These are phyloP conservation scores for Tricholoma sp. DNA, from an alignment of 768 basidiomycete genomes.

Conservation along the genomic window DNA sequence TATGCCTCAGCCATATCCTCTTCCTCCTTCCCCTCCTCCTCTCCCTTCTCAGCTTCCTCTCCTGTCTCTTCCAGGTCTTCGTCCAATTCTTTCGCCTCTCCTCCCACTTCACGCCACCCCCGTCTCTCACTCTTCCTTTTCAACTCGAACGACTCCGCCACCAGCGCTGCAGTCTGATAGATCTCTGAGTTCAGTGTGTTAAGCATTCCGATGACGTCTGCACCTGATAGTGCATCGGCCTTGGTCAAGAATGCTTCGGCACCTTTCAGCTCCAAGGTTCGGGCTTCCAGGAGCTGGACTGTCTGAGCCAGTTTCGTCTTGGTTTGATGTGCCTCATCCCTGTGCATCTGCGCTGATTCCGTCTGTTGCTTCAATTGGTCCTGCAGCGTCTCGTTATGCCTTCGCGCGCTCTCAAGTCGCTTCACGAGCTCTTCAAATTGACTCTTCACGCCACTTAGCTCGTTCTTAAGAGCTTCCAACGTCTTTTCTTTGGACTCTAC, in stretches of 20 bases:
- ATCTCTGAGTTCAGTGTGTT: conserved; percentile 44
- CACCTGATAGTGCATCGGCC: conserved; percentile 36
- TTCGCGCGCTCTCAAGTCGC: conserved; percentile 5
- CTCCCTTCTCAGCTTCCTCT: conserved; percentile 2
- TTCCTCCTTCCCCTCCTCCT: conserved; percentile 1
- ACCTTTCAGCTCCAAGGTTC: conserved; percentile 33
- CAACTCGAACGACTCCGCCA: conserved; percentile 38
- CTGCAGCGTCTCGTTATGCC: conserved; percentile 4
- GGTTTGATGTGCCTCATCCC: conserved; percentile 4
- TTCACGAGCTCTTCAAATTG: conserved; percentile 10
- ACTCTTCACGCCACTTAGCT: conserved; percentile 11
- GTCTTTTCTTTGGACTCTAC: conserved; percentile 12
- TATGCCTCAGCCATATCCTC: conserved; percentile 21
- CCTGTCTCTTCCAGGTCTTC: neutral
- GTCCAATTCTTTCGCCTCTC: neutral
- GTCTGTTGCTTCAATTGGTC: conserved; percentile 6
- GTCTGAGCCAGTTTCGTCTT: conserved; percentile 10
- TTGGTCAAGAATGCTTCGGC: conserved; percentile 41
- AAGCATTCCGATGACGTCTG: conserved; percentile 39
- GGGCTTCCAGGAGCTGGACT: conserved; percentile 12
- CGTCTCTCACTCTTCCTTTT: neutral
- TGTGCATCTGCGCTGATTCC: conserved; percentile 2
- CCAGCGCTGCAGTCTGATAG: conserved; percentile 40
- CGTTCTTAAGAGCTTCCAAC: conserved; percentile 12
- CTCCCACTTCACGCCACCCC: neutral